Conservation (phyloP, 2,329 filamentous ascomycete genomes). For the Kalmusia sp. region DNA sequence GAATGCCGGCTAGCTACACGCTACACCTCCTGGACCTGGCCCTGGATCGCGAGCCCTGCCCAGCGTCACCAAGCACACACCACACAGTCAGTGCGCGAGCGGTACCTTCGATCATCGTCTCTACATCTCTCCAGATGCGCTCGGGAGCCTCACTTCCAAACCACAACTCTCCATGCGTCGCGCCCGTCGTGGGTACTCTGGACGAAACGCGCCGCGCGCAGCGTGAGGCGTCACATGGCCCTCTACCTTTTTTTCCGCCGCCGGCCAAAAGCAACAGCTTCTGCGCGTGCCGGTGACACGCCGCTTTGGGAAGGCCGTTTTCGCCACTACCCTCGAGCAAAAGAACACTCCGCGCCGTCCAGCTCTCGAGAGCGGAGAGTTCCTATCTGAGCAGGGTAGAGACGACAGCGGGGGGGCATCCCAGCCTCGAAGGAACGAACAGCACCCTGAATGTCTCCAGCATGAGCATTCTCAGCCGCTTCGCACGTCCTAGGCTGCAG, state of each 20-base stretch:
- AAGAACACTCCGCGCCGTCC: conserved; percentile 15
- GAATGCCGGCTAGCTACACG: conserved; percentile 20
- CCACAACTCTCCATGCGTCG: not conserved
- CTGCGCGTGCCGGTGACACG: conserved; percentile 35
- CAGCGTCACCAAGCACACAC: not conserved
- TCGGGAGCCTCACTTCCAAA: conserved; percentile 14
- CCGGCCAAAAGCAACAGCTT: conserved; percentile 30
- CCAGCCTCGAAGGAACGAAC: not conserved
- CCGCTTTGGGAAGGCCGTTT: conserved; percentile 33
- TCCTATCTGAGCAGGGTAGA: conserved; percentile 15
- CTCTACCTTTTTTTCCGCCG: conserved; percentile 34
- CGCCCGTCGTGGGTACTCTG: conserved; percentile 12
- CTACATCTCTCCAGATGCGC: not conserved
- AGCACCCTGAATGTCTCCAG: not conserved
- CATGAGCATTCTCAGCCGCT: conserved; percentile 7
- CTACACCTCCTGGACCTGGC: conserved; percentile 7
- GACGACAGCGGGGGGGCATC: not conserved
- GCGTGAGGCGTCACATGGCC: conserved; percentile 32
- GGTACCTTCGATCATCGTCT: not conserved
- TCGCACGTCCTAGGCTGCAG: not conserved
- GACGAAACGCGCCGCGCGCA: conserved; percentile 23
- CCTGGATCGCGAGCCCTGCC: conserved; percentile 16
- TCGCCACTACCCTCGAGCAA: conserved; percentile 23
- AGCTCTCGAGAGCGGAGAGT: conserved; percentile 15
- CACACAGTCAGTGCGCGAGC: no score